phyloP scores from a whole-genome alignment of 2,329 filamentous ascomycete species.

The Colletotrichum sp. region DNA sequence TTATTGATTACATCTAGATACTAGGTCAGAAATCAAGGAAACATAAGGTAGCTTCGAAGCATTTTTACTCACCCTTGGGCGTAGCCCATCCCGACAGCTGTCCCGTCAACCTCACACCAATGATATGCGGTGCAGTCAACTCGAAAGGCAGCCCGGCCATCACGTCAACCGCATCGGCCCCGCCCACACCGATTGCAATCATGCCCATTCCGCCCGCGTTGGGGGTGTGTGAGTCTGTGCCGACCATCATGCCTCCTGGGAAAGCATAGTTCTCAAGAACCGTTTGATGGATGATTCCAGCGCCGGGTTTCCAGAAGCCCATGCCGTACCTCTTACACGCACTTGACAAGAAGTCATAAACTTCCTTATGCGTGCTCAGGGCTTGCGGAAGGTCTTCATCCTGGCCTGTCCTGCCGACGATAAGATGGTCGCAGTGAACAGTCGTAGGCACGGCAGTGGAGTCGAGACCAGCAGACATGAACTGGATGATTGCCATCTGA shows the following conservation, averaged over 20 bases:
- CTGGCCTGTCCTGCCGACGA: neutral
- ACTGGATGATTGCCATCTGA: slow-evolving; percentile 23
- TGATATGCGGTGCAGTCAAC: slow-evolving; percentile 69
- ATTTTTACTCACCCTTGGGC: slow-evolving; percentile 56
- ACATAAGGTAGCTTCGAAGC: neutral
- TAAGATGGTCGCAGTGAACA: slow-evolving; percentile 19
- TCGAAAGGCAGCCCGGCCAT: slow-evolving; percentile 4
- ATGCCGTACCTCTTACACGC: slow-evolving; percentile 99
- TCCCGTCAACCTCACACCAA: slow-evolving; percentile 77
- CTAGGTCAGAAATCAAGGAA: neutral
- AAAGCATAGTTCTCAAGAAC: slow-evolving; percentile 98
- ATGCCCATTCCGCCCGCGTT: slow-evolving; percentile 96
- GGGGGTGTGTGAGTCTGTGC: slow-evolving; percentile 96
- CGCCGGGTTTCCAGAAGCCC: slow-evolving; percentile 98
- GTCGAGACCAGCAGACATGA: slow-evolving; percentile 19
- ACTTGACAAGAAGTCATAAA: slow-evolving; percentile 94
- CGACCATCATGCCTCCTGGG: slow-evolving; percentile 96
- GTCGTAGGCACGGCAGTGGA: slow-evolving; percentile 16
- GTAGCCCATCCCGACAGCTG: slow-evolving; percentile 75
- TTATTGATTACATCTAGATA: slow-evolving; percentile 71
- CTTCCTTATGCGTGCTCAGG: slow-evolving; percentile 37
- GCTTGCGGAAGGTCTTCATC: slow-evolving; percentile 4
- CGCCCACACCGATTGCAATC: slow-evolving; percentile 93
- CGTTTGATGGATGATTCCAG: slow-evolving; percentile 99
- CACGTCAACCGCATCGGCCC: slow-evolving; percentile 50